Conservation (phyloP, 805 yeast species). For the Komagataella populi region DNA sequence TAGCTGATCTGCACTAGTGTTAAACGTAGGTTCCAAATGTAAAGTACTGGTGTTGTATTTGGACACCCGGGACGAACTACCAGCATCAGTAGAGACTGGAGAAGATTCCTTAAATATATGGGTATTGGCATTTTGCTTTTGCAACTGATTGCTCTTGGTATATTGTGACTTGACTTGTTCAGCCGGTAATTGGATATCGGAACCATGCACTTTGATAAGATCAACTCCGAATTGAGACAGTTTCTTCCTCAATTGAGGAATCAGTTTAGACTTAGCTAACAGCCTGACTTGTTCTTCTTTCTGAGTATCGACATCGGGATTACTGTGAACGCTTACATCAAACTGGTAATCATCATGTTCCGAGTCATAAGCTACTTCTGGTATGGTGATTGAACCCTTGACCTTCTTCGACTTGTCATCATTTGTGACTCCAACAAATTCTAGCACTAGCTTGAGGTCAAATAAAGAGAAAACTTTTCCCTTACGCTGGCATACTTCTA, state of each 20-base stretch:
- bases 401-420: slow-evolving; percentile 25
- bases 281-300: slow-evolving; percentile 39
- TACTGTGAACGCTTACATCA: slow-evolving; percentile 48
- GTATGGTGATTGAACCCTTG: slow-evolving; percentile 67
- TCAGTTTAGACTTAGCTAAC: slow-evolving; percentile 31
- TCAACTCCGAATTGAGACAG: slow-evolving; percentile 65
- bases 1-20: slow-evolving; percentile 78
- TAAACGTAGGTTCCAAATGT: slow-evolving; percentile 66
- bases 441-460: slow-evolving; percentile 58
- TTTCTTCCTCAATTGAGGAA: slow-evolving; percentile 55
- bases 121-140: slow-evolving; percentile 14
- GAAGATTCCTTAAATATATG: slow-evolving; percentile 9
- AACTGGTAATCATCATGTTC: slow-evolving; percentile 80
- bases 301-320: slow-evolving; percentile 27
- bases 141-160: slow-evolving; percentile 35
- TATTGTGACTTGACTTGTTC: slow-evolving; percentile 45
- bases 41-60: slow-evolving; percentile 74
- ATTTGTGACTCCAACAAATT: slow-evolving; percentile 34
- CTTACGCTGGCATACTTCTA: slow-evolving; percentile 92
- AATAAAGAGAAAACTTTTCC: slow-evolving; percentile 90
- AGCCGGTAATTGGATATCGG: slow-evolving; percentile 53
- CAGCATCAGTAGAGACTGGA: slow-evolving; percentile 5
- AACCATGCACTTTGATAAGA: slow-evolving; percentile 61
- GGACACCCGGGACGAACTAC: slow-evolving; percentile 21
- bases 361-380: slow-evolving; percentile 91